Base-by-base conservation (phyloP, 2,329 filamentous ascomycete genomes). In the Claviceps purpurea region DNA sequence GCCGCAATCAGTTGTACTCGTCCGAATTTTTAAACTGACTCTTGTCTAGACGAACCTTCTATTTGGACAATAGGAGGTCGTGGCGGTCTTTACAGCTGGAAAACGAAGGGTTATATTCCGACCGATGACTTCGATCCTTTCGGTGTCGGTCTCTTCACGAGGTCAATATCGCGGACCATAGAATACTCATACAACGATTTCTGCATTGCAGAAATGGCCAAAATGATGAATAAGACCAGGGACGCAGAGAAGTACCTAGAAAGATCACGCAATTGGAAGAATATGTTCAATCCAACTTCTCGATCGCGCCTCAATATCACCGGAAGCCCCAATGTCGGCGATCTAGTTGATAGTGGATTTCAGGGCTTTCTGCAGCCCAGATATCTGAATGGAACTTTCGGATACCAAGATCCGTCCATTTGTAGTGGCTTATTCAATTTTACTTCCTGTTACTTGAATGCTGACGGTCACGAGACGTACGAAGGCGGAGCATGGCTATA, bases 111-210 rank as follows among this genome's bases (percentile, higher is more conserved):
- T 6, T 91, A 86, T 62, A 87, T 91, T 22, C 85, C 87, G 0
- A 76, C 73, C 1, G 75, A 87, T 55, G 82, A 89, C 61, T 74
- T 73, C 30, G 85, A 89, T 60, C 71, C 72, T 0, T 70, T 76
- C 39, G 82, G 82, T 8, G 73, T 74, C 1, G 86, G 86, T 0
- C 75, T 81, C 0, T 76, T 79, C 58, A 86, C 84, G 0, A 78
- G 87, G 6, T 83, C 77, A 52, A 77, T 91, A 34, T 87, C 82
- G 2, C 75, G 87, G 3, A 89, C 84, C 0, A 78, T 90, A 4
- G 87, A 90, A 62, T 90, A 90, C 61, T 82, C 84, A 0, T 90
- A 90, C 65, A 78, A 90, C 56, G 87, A 90, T 66, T 90, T 84
- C 58, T 82, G 80, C 58, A 82, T 87, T 52, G 76, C 79, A 1